Evolutionary conservation across 2,329 filamentous ascomycete species (phyloP).

Genomic region (Pseudopyricularia cyperi): DNA sequence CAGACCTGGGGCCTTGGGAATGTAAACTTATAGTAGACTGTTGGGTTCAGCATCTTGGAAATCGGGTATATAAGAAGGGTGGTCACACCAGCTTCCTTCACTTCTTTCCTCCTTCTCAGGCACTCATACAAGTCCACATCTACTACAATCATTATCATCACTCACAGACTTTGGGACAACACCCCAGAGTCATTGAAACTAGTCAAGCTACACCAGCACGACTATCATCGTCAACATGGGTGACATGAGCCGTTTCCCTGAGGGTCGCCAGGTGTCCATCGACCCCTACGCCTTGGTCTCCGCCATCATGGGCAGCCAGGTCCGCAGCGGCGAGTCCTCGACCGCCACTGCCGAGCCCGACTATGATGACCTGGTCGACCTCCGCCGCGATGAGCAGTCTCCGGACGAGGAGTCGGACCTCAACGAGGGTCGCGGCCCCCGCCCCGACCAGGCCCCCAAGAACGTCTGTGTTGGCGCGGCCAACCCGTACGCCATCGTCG

Average conservation of each 20-base stretch:
- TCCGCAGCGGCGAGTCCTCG: conserved; percentile 8
- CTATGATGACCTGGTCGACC: conserved; percentile 18
- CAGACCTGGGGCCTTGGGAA: not conserved
- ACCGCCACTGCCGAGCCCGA: conserved; percentile 13
- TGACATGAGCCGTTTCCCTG: conserved; percentile 6
- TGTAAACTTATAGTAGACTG: too few species aligned
- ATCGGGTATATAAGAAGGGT: not conserved
- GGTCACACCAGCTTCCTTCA: not conserved
- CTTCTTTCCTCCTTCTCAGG: not conserved
- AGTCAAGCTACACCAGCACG: not conserved
- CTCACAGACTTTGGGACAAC: not conserved
- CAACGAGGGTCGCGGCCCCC: conserved; percentile 10
- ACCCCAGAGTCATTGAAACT: not conserved
- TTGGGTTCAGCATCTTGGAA: too few species aligned
- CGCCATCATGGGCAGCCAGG: conserved; percentile 21
- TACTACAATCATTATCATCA: too few species aligned
- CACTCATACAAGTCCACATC: too few species aligned
- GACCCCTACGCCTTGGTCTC: conserved; percentile 24
- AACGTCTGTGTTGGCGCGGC: conserved; percentile 24
- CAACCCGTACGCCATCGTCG: conserved; percentile 30
- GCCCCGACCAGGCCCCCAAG: conserved; percentile 23
- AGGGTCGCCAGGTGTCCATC: conserved; percentile 12
- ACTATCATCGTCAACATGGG: conserved; percentile 4
- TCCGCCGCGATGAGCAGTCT: conserved; percentile 2
- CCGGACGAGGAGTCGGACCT: conserved; percentile 11